phyloP scores from a whole-genome alignment of 1,139 yeast genomes.

The Sugiyamaella grinbergsii region DNA sequence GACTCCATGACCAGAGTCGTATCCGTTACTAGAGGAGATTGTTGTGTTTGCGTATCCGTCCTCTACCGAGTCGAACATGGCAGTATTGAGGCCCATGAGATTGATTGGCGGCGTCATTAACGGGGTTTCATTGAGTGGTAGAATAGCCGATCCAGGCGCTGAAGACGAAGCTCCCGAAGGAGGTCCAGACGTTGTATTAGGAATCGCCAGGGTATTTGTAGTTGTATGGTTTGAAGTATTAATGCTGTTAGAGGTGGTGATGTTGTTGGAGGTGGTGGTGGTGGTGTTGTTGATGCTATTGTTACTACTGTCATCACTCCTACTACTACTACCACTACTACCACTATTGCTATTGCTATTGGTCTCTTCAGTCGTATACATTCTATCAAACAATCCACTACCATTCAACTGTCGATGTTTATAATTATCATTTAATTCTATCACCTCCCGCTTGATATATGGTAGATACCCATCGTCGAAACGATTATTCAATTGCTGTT shows the following conservation, averaged over 20 bases:
- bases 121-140: slow-evolving; percentile 20
- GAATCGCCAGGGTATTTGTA: not conserved
- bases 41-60: not conserved
- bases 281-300: not conserved
- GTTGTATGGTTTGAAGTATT: too few species aligned
- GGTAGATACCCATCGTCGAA: slow-evolving; percentile 14
- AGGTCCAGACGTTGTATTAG: not conserved
- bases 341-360: slow-evolving; percentile 1
- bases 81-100: slow-evolving; percentile 7
- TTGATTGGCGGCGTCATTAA: slow-evolving; percentile 23
- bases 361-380: slow-evolving; percentile 5
- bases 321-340: not conserved
- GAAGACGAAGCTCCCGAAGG: slow-evolving; percentile 3
- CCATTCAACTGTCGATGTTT: not conserved
- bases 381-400: slow-evolving; percentile 18
- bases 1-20: too few species aligned
- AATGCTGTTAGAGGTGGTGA: too few species aligned
- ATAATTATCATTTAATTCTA: not conserved
- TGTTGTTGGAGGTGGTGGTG: not conserved
- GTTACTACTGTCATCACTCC: not conserved
- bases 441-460: slow-evolving; percentile 10
- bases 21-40: not conserved
- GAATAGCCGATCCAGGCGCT: slow-evolving; percentile 11
- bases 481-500: slow-evolving; percentile 12
- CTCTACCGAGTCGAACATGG: slow-evolving; percentile 6